Percentiles rank a stretch among this genome's conserved stretches.
Evolutionary conservation across 768 basidiomycete genomes (phyloP).

Genomic region (Mycena metata): DNA sequence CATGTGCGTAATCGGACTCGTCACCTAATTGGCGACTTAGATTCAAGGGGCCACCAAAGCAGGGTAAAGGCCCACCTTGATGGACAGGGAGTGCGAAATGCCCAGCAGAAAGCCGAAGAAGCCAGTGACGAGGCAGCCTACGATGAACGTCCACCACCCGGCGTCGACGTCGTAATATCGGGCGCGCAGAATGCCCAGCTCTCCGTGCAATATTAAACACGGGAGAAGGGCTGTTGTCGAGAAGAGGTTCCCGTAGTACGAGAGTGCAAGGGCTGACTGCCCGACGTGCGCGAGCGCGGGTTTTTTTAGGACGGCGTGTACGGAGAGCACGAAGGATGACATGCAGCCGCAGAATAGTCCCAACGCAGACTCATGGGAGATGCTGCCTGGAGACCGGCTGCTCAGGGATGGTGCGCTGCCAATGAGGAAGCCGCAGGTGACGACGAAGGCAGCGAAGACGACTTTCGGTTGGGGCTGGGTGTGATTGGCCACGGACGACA

Average conservation of each 20-base stretch:
- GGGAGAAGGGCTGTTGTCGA: slow-evolving; percentile 13
- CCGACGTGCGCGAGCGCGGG: slow-evolving; percentile 51
- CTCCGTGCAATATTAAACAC: slow-evolving; percentile 26
- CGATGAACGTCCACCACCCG: slow-evolving; percentile 31
- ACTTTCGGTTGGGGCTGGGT: slow-evolving; percentile 12
- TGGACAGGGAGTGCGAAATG: slow-evolving; percentile 81
- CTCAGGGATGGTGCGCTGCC: slow-evolving; percentile 25
- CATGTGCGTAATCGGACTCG: slow-evolving; percentile 90
- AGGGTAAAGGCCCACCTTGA: slow-evolving; percentile 60
- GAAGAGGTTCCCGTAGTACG: slow-evolving; percentile 30
- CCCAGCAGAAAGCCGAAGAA: slow-evolving; percentile 85
- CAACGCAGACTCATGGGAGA: slow-evolving; percentile 28
- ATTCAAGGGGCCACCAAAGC: neutral
- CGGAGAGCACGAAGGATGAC: slow-evolving; percentile 34
- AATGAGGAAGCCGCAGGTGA: slow-evolving; percentile 34
- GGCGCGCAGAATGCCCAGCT: slow-evolving; percentile 9
- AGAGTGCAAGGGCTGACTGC: slow-evolving; percentile 24
- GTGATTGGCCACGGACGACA: slow-evolving; percentile 13
- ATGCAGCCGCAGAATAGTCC: slow-evolving; percentile 30
- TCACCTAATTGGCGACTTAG: slow-evolving; percentile 51
- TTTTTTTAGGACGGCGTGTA: slow-evolving; percentile 37
- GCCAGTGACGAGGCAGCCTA: slow-evolving; percentile 60
- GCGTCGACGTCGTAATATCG: slow-evolving; percentile 5
- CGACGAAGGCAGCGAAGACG: slow-evolving; percentile 19
- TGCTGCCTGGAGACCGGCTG: neutral